phyloP scores from a whole-genome alignment of 2,329 filamentous ascomycete species.

The Clarireedia hainanense region DNA sequence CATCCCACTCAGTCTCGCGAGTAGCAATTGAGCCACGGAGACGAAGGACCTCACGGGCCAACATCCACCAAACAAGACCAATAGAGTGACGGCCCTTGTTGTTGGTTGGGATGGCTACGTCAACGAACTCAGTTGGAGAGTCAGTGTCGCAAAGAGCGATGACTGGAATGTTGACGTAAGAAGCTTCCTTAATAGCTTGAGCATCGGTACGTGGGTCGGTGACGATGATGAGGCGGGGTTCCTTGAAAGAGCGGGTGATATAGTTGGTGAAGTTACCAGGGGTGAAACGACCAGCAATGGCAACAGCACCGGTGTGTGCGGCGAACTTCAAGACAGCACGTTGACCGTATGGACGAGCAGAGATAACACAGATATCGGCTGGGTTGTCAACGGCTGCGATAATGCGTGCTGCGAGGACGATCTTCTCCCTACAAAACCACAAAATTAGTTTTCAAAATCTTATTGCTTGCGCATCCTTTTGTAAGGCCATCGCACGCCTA shows the following conservation, averaged over 20 bases:
- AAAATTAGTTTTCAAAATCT: constrained; percentile 98
- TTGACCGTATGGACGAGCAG: constrained; percentile 98
- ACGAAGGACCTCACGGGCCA: constrained; percentile 98
- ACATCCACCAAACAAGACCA: constrained; percentile 98
- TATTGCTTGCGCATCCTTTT: constrained; percentile 67
- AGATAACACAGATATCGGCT: constrained; percentile 98
- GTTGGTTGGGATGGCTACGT: constrained; percentile 99
- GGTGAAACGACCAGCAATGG: constrained; percentile 99
- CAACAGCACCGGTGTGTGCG: constrained; percentile 91
- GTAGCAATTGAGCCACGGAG: constrained; percentile 93
- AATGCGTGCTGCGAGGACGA: constrained; percentile 96
- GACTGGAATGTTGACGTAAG: constrained; percentile 99
- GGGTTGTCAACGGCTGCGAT: constrained; percentile 99
- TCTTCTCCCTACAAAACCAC: constrained; percentile 79
- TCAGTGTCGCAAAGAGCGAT: constrained; percentile 99
- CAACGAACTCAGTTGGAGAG: constrained; percentile 98
- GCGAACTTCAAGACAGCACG: constrained; percentile 99
- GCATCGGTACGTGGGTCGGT: constrained; percentile 99
- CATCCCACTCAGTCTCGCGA: constrained; percentile 96
- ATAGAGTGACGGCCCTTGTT: constrained; percentile 99
- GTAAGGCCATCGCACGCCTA: not conserved
- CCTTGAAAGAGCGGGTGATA: constrained; percentile 99
- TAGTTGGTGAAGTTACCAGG: constrained; percentile 99
- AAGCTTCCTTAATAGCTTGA: constrained; percentile 99
- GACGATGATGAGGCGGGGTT: constrained; percentile 98